Conservation (phyloP, 1,284 basidiomycete species). For the Pseudozyma hubeiensis region DNA sequence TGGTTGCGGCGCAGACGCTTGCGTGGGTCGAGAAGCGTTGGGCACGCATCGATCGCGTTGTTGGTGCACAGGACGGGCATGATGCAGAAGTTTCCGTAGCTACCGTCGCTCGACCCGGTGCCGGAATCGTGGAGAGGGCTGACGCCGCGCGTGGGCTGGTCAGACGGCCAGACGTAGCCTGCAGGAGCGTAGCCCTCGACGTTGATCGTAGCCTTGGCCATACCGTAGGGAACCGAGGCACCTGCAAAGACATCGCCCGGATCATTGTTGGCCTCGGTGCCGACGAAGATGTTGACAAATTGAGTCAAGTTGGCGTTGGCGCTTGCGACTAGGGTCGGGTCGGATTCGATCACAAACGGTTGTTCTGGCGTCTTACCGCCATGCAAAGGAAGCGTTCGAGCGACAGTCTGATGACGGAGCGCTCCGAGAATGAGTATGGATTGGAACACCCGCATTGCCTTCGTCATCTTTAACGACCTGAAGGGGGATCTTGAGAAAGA, state of each 20-base stretch:
- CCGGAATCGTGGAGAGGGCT: constrained; percentile 59
- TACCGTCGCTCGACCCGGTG: constrained; percentile 57
- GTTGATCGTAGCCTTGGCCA: constrained; percentile 60
- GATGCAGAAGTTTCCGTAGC: constrained; percentile 59
- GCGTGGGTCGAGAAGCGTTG: constrained; percentile 55
- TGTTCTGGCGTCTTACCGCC: constrained; percentile 18
- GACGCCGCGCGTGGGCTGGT: constrained; percentile 54
- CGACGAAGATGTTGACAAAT: constrained; percentile 46
- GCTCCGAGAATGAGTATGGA: constrained; percentile 5
- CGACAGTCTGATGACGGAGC: neutral
- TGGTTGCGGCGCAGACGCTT: constrained; percentile 37
- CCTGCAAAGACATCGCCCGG: constrained; percentile 57
- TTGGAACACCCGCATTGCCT: neutral
- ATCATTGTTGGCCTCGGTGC: constrained; percentile 41
- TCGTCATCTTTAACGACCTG: constrained; percentile 3
- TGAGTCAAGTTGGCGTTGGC: constrained; percentile 18
- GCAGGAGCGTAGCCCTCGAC: constrained; percentile 59
- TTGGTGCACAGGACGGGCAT: constrained; percentile 58
- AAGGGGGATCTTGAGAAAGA: neutral
- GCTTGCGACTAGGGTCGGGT: neutral
- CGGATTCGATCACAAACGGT: constrained; percentile 6
- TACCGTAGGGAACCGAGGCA: constrained; percentile 58
- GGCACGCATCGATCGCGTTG: constrained; percentile 48
- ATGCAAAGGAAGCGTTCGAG: constrained; percentile 8
- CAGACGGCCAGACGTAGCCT: constrained; percentile 48